These are phyloP conservation scores for Begonia loranthoides DNA, from an alignment of 306 rosid genomes.

Conservation along the genomic window DNA sequence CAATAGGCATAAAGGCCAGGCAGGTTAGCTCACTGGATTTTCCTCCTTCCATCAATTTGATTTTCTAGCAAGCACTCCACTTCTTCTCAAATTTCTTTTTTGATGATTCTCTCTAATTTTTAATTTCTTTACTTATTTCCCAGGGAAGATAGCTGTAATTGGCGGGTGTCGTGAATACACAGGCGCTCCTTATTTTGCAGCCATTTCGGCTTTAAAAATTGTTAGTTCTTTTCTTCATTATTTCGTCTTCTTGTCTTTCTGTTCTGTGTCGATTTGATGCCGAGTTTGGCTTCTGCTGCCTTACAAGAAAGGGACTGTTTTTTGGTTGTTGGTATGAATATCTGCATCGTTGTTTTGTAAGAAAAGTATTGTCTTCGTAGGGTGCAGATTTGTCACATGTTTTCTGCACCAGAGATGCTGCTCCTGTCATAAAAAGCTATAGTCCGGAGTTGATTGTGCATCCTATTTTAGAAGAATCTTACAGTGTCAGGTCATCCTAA, in stretches of 20 bases:
- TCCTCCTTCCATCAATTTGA: not conserved
- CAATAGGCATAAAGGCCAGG: conserved; percentile 71
- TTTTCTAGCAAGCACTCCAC: not conserved
- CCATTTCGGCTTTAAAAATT: conserved; percentile 81
- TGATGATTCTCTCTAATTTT: not conserved
- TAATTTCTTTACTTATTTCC: conserved; percentile 16
- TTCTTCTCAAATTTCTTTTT: not conserved
- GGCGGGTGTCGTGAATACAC: conserved; percentile 99
- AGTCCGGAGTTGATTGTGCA: conserved; percentile 90
- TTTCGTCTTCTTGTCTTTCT: not conserved
- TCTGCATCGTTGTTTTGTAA: conserved; percentile 5
- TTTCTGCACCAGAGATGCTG: conserved; percentile 87
- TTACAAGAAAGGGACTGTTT: not conserved
- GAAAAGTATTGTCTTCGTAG: conserved; percentile 20
- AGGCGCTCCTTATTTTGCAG: conserved; percentile 95
- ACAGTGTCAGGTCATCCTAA: conserved; percentile 40
- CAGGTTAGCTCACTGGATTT: conserved; percentile 31
- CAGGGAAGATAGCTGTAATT: conserved; percentile 85
- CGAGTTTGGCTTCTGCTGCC: not conserved
- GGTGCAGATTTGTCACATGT: conserved; percentile 96
- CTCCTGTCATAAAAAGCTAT: conserved; percentile 75
- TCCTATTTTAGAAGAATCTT: conserved; percentile 80
- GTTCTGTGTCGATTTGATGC: not conserved
- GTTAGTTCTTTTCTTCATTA: conserved; percentile 25
- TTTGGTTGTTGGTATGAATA: conserved; percentile 1